Percentiles rank a stretch among this genome's conserved stretches.
phyloP scores from a whole-genome alignment of 2,329 filamentous ascomycete genomes.

The Scytalidium lignicola region DNA sequence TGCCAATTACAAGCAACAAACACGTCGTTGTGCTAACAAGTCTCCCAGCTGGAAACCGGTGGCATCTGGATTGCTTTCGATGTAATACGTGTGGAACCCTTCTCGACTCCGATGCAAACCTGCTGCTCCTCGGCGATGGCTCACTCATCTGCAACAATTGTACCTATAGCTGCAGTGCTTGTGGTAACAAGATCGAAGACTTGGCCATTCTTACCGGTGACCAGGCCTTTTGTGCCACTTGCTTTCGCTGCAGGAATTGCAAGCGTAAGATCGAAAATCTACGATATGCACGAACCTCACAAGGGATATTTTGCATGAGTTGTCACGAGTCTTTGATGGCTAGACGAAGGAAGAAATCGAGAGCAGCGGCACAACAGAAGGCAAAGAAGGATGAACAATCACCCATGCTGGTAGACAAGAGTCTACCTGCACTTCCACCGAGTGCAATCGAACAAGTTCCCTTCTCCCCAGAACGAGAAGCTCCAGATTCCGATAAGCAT shows the following conservation, averaged over 20 bases:
- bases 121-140: constrained; percentile 92
- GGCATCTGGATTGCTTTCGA: constrained; percentile 98
- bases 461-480: constrained; percentile 52
- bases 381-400: constrained; percentile 57
- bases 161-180: constrained; percentile 97
- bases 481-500: constrained; percentile 57
- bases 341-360: constrained; percentile 79
- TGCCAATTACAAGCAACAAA: background rate
- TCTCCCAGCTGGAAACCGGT: constrained; percentile 77
- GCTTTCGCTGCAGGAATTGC: constrained; percentile 96
- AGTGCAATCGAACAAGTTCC: constrained; percentile 60
- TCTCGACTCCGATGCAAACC: constrained; percentile 96
- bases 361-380: constrained; percentile 58
- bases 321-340: constrained; percentile 98
- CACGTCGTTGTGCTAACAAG: constrained; percentile 17
- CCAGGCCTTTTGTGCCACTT: constrained; percentile 95
- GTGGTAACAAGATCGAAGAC: constrained; percentile 96
- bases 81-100: constrained; percentile 94
- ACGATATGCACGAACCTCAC: constrained; percentile 92
- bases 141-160: constrained; percentile 99
- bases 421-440: constrained; percentile 82
- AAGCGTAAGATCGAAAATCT: constrained; percentile 98
- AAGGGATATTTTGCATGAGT: constrained; percentile 99
- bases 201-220: constrained; percentile 95
- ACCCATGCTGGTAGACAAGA: constrained; percentile 79